These are phyloP conservation scores for Dendrobium chrysotoxum DNA, from an alignment of 106 monocot genomes.

Conservation along the genomic window DNA sequence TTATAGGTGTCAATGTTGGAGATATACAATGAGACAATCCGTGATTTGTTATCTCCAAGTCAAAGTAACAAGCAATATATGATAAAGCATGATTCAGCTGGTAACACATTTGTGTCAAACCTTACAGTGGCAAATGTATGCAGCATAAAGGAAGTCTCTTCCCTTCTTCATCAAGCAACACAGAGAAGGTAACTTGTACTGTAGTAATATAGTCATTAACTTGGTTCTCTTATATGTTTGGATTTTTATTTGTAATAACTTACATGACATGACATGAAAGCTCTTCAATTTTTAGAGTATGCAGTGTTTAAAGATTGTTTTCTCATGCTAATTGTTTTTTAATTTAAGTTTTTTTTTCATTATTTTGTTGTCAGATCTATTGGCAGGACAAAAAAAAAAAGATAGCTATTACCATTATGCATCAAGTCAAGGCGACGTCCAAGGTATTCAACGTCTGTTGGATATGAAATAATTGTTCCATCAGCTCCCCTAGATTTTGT, in stretches of 20 bases:
- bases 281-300: no score
- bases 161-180: slow-evolving; percentile 60
- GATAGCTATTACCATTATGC: no score
- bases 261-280: no score
- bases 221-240: neutral
- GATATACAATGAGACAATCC: slow-evolving; percentile 93
- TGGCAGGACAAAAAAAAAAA: slow-evolving; percentile 83
- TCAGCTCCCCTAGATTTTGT: no score
- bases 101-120: slow-evolving; percentile 68
- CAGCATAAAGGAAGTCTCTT: slow-evolving; percentile 62
- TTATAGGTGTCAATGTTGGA: slow-evolving; percentile 86
- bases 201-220: neutral
- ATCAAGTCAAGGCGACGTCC: slow-evolving; percentile 74
- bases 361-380: slow-evolving; percentile 50
- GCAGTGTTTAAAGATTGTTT: no score
- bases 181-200: slow-evolving; percentile 60
- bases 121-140: slow-evolving; percentile 80
- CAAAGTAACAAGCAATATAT: slow-evolving; percentile 48
- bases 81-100: slow-evolving; percentile 73
- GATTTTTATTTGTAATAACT: no score
- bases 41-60: slow-evolving; percentile 51
- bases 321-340: no score
- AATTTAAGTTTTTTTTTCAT: neutral
- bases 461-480: no score
- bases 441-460: no score